phyloP scores from a whole-genome alignment of 1,284 basidiomycete species.

The Rhodotorula glutinis region DNA sequence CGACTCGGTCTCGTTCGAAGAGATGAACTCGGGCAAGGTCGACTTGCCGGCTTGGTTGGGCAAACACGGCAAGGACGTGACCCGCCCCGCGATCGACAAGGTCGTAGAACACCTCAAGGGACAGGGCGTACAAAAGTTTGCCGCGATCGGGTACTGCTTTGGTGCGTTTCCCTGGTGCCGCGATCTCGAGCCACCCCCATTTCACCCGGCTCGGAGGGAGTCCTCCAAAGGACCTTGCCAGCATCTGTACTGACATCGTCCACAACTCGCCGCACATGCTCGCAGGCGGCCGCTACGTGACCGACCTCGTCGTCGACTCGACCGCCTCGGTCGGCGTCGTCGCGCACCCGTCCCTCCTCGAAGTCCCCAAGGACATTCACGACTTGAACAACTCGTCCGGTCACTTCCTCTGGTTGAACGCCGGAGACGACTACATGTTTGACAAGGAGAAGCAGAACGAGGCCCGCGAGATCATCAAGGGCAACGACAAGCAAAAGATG shows the following conservation, averaged over 20 bases:
- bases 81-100: conserved; percentile 59
- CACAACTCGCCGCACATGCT: no score
- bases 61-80: conserved; percentile 53
- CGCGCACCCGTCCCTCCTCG: conserved; percentile 66
- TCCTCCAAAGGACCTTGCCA: no score
- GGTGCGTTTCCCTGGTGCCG: conserved; percentile 55
- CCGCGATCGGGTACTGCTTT: conserved; percentile 66
- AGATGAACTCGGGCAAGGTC: conserved; percentile 50
- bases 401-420: conserved; percentile 48
- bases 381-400: conserved; percentile 39
- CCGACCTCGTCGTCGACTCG: conserved; percentile 9
- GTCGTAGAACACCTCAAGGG: conserved; percentile 60
- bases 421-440: conserved; percentile 44
- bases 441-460: conserved; percentile 31
- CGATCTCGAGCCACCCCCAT: no score
- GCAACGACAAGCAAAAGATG: conserved; percentile 58
- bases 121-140: conserved; percentile 60
- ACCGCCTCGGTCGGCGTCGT: conserved; percentile 58
- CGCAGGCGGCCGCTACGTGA: neutral
- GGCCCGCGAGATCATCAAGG: conserved; percentile 55
- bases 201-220: no score
- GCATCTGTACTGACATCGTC: neutral
- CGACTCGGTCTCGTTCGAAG: conserved; percentile 56
- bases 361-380: conserved; percentile 59
- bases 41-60: conserved; percentile 26